Conservation (phyloP, 495 filamentous ascomycete genomes). For the Gamarada debralockiae region DNA sequence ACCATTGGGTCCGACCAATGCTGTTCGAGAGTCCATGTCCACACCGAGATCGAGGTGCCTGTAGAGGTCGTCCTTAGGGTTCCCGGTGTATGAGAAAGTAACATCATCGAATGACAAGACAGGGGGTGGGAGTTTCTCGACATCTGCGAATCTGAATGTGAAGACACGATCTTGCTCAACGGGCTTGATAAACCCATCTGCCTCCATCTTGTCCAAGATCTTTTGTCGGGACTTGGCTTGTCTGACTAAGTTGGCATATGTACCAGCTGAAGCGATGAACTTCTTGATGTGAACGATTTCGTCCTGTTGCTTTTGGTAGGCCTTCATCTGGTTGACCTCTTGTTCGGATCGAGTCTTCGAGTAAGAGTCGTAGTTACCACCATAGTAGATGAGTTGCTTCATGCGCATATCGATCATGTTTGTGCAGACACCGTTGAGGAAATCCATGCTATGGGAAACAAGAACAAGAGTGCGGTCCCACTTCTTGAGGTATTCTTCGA, state of each 20-base stretch:
- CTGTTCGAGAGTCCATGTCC: conserved; percentile 98
- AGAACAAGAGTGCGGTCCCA: conserved; percentile 98
- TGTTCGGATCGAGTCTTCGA: conserved; percentile 91
- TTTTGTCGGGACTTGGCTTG: conserved; percentile 99
- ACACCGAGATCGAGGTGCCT: conserved; percentile 96
- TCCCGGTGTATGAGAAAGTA: conserved; percentile 95
- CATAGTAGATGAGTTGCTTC: conserved; percentile 92
- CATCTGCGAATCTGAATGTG: conserved; percentile 97
- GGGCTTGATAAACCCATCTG: conserved; percentile 94
- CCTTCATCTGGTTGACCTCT: conserved; percentile 97
- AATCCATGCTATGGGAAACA: conserved; percentile 97
- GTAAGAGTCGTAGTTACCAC: conserved; percentile 99
- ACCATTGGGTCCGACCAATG: conserved; percentile 97
- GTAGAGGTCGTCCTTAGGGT: conserved; percentile 87
- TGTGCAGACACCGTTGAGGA: conserved; percentile 98
- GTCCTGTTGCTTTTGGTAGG: conserved; percentile 98
- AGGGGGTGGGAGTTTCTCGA: conserved; percentile 95
- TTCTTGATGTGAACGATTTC: conserved; percentile 99
- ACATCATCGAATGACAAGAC: conserved; percentile 96
- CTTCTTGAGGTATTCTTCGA: conserved; percentile 99
- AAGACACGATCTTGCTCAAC: conserved; percentile 85
- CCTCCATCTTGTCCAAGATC: conserved; percentile 99
- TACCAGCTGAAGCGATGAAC: conserved; percentile 99
- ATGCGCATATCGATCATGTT: conserved; percentile 98
- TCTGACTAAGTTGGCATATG: conserved; percentile 97